Conservation (phyloP, 306 rosid species). For the Cucurbita pepo region DNA sequence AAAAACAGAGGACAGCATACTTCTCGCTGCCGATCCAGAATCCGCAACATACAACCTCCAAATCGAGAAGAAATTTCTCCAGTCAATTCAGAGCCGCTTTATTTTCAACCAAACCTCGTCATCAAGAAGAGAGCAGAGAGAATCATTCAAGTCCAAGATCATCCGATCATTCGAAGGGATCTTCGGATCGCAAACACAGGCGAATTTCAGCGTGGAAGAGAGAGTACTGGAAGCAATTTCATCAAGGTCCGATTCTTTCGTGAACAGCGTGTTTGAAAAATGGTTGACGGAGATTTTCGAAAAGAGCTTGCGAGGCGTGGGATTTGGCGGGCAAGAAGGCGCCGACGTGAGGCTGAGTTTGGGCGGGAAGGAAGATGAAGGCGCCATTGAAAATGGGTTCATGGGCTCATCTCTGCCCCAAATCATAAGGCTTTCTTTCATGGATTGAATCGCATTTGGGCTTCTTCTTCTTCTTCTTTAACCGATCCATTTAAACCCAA, state of each 20-base stretch:
- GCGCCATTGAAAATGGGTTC: constrained; percentile 47
- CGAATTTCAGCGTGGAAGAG: constrained; percentile 53
- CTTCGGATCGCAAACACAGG: constrained; percentile 21
- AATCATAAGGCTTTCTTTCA: constrained; percentile 44
- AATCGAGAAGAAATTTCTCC: constrained; percentile 33
- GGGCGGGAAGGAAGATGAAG: constrained; percentile 36
- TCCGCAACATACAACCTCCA: constrained; percentile 17
- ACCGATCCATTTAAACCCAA: not conserved
- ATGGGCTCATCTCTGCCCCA: constrained; percentile 73
- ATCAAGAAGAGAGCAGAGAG: constrained; percentile 29
- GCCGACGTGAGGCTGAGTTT: constrained; percentile 65
- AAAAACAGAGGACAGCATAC: constrained; percentile 28
- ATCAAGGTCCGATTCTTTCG: constrained; percentile 42
- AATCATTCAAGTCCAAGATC: constrained; percentile 37
- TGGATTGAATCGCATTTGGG: constrained; percentile 22
- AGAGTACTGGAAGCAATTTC: constrained; percentile 53
- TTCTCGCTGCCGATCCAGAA: constrained; percentile 41
- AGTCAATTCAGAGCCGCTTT: constrained; percentile 30
- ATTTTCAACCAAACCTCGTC: constrained; percentile 36
- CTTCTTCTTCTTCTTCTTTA: not conserved
- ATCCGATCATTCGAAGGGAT: constrained; percentile 38
- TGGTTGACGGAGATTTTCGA: constrained; percentile 76
- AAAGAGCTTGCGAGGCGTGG: constrained; percentile 39
- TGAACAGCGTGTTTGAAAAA: constrained; percentile 69
- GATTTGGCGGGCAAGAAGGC: constrained; percentile 52